These are phyloP conservation scores for Litsea cubeba DNA, from an alignment of 164 flowering plant species.

Conservation along the genomic window DNA sequence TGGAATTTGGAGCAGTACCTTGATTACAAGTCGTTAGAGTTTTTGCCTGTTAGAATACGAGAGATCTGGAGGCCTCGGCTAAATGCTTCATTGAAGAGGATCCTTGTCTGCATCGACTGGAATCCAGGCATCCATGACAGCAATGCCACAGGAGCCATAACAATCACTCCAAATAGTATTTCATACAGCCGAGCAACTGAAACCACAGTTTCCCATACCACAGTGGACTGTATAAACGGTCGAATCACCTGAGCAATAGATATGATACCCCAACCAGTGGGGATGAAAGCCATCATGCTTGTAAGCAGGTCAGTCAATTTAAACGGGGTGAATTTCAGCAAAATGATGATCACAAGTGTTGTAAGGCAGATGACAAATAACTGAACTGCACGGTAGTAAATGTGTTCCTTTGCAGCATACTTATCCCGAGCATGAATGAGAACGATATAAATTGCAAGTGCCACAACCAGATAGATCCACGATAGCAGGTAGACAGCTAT, in stretches of 20 bases:
- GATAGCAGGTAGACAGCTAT: constrained; percentile 80
- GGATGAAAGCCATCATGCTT: constrained; percentile 75
- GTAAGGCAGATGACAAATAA: constrained; percentile 38
- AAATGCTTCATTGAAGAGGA: constrained; percentile 89
- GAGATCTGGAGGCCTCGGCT: constrained; percentile 94
- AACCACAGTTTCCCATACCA: constrained; percentile 81
- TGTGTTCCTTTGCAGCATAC: constrained; percentile 69
- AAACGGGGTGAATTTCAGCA: constrained; percentile 56
- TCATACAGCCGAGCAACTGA: constrained; percentile 85
- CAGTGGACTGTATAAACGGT: constrained; percentile 65
- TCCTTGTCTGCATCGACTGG: constrained; percentile 90
- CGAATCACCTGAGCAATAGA: constrained; percentile 74
- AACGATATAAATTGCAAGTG: constrained; percentile 46
- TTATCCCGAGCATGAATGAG: constrained; percentile 66
- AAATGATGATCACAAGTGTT: constrained; percentile 47
- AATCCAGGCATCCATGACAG: constrained; percentile 94
- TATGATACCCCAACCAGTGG: constrained; percentile 93
- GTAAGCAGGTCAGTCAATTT: constrained; percentile 48
- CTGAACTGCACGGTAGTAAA: constrained; percentile 74
- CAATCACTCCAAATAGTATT: constrained; percentile 61
- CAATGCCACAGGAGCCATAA: constrained; percentile 87
- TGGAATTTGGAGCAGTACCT: constrained; percentile 40
- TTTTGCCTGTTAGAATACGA: constrained; percentile 70
- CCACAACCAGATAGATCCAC: constrained; percentile 64
- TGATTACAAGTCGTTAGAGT: constrained; percentile 21